Evolutionary conservation across 2,329 filamentous ascomycete genomes (phyloP).

Genomic region (Pseudogymnoascus sp.): DNA sequence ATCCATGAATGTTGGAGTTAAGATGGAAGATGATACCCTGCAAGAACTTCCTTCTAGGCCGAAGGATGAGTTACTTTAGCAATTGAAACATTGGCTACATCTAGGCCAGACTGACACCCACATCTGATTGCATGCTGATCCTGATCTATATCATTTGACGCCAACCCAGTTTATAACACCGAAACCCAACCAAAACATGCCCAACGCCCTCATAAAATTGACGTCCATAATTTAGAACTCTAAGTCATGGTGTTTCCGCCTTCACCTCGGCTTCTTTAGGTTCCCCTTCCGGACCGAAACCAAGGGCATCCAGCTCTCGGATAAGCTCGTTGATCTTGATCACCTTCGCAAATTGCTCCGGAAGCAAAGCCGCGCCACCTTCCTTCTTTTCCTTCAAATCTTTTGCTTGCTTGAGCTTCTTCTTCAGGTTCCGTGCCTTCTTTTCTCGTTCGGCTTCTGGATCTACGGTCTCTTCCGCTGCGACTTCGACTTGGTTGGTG

Average conservation of each 20-base stretch:
- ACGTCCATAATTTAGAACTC: not conserved
- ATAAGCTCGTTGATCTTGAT: slow-evolving; percentile 95
- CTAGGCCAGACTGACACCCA: not conserved
- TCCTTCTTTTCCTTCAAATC: slow-evolving; percentile 90
- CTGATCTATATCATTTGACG: not conserved
- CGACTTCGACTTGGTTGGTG: slow-evolving; percentile 20
- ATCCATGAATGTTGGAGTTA: not conserved
- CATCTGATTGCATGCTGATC: not conserved
- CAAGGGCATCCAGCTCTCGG: slow-evolving; percentile 75
- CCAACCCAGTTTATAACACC: not conserved
- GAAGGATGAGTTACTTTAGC: slow-evolving; percentile 5
- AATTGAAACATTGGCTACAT: not conserved
- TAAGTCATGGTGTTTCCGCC: not conserved
- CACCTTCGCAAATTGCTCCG: slow-evolving; percentile 95
- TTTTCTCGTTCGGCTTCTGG: slow-evolving; percentile 78
- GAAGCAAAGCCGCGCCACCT: slow-evolving; percentile 71
- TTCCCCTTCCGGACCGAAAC: slow-evolving; percentile 75
- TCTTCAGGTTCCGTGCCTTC: slow-evolving; percentile 83
- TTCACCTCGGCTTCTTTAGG: slow-evolving; percentile 34
- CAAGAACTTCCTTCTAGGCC: slow-evolving; percentile 1
- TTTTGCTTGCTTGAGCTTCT: slow-evolving; percentile 89
- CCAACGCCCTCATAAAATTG: slow-evolving; percentile 8
- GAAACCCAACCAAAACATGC: not conserved
- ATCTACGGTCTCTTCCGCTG: slow-evolving; percentile 46
- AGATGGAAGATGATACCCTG: slow-evolving; percentile 1